Evolutionary conservation across 2,329 filamentous ascomycete species (phyloP), one percentile per base, ranked within the genome.

Genomic region (Epichloe typhina): DNA sequence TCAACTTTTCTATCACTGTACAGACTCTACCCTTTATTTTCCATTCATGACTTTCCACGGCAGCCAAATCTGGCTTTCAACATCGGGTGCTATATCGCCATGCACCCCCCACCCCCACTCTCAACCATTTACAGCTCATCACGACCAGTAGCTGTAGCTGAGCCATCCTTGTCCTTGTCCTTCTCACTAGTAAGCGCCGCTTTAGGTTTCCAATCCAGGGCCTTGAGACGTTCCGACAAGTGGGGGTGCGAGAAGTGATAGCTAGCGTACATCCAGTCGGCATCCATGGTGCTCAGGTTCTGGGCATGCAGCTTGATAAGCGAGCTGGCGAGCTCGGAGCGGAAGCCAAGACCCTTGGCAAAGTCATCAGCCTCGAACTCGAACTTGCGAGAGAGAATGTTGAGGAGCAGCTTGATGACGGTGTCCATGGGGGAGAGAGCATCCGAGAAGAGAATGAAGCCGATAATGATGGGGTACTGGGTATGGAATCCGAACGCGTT

Each of bases 241-340:
- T 97, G 96, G 1, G 93, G 93, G 70, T 98, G 93, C 23, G 91
- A 96, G 76, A 94, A 96, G 72, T 98, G 90, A 75, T 97, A 98
- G 70, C 85, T 94, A 50, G 93, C 93, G 69, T 95, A 98, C 79
- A 96, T 82, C 86, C 87, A 95, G 70, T 98, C 94, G 31, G 93
- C 93, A 62, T 98, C 93, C 91, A 98, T 97, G 54, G 88, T 94
- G 69, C 88, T 95, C 58, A 98, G 77, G 66, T 98, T 98, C 74
- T 97, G 90, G 62, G 96, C 88, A 71, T 98, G 94, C 49, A 98
- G 85, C 74, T 96, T 96, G 72, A 98, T 89, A 56, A 98, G 79
- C 21, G 88, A 93, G 55, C 81, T 76, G 42, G 90, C 88, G 49
- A 98, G 82, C 67, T 96, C 83, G 44, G 79, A 72, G 49, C 84